Conservation (phyloP, 202 grass and related monocot species). For the Zoysia matrella region DNA sequence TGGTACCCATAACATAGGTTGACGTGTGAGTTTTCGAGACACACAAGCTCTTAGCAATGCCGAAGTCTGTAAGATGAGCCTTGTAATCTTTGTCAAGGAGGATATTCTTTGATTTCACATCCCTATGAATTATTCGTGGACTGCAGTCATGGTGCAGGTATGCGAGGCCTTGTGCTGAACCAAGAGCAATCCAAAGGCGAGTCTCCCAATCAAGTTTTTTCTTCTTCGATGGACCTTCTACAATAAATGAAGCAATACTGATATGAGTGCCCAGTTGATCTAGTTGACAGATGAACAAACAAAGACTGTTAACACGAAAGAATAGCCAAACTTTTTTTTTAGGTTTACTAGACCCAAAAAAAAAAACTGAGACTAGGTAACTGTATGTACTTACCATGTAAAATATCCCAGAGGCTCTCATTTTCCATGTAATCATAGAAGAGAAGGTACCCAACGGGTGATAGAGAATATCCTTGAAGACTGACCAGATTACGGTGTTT, state of each 20-base stretch:
- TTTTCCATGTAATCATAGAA: conserved; percentile 69
- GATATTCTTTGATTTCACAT: too few species aligned
- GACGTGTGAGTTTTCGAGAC: conserved; percentile 94
- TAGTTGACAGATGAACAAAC: conserved; percentile 32
- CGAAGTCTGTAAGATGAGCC: conserved; percentile 92
- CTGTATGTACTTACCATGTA: too few species aligned
- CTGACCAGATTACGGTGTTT: conserved; percentile 73
- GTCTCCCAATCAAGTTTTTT: conserved; percentile 90
- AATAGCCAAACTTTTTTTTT: not conserved
- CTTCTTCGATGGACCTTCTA: conserved; percentile 85
- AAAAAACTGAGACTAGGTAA: not conserved
- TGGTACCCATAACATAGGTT: not conserved
- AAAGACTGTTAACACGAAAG: conserved; percentile 13
- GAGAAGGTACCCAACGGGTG: conserved; percentile 85
- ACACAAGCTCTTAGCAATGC: conserved; percentile 96
- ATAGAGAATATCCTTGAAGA: conserved; percentile 94
- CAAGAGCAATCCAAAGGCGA: conserved; percentile 77
- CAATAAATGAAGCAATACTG: conserved; percentile 8
- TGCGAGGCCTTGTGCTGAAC: conserved; percentile 89
- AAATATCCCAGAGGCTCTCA: too few species aligned
- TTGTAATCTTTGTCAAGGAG: conserved; percentile 20
- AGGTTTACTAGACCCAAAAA: conserved; percentile 2
- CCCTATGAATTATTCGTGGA: too few species aligned
- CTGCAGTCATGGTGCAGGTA: conserved; percentile 84
- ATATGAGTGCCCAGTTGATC: not conserved